Base-by-base conservation (phyloP, 2,329 filamentous ascomycete genomes). In the Huntiella abstrusa region DNA sequence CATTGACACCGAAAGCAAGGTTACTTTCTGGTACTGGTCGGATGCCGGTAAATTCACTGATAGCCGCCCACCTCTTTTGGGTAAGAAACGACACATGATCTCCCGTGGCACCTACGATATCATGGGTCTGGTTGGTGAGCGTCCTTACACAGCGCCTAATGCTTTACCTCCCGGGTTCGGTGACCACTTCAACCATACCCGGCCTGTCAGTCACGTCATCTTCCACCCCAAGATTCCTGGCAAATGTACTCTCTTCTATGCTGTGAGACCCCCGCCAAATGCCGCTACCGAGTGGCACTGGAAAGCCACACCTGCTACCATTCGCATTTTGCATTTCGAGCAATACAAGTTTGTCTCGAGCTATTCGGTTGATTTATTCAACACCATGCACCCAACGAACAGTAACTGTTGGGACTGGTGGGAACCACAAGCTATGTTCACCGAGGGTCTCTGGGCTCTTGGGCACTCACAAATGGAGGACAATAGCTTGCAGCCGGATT, bases 361-460 rank as follows among this genome's bases (percentile, higher is more conserved):
- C 10, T 10, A n/a, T 33, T 15, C 4, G 5, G 22, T 43, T 22
- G 16, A 15, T 10, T 2, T 17, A 16, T 33, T 15, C n/a, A 43
- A 43, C 28, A 13, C 28, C 13, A 43, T 43, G 41, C 41, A 43
- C 13, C 41, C 41, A 10, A 33, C 41, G 11, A 33, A 7, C 12
- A 28, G 7, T 7, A 13, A 15, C 7, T 7, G n/a, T 15, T 12
- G n/a, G 8, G 28, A 13, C 28, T 43, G 41, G 41, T 43, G 41
- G 41, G 22, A 43, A 12, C 22, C 34, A 4, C 41, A 43, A 13
- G 12, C 41, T 13, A 11, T 43, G 11, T 17, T 43, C n/a, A 43
- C 41, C 28, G 41, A 43, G 17, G 41, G 41, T 43, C 41, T 43
- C 41, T 43, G 16, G 15, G 22, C 28, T 17, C 10, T 43, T 8